Conservation (phyloP, 2,329 filamentous ascomycete species). For the Ceratocystis huliohia region DNA sequence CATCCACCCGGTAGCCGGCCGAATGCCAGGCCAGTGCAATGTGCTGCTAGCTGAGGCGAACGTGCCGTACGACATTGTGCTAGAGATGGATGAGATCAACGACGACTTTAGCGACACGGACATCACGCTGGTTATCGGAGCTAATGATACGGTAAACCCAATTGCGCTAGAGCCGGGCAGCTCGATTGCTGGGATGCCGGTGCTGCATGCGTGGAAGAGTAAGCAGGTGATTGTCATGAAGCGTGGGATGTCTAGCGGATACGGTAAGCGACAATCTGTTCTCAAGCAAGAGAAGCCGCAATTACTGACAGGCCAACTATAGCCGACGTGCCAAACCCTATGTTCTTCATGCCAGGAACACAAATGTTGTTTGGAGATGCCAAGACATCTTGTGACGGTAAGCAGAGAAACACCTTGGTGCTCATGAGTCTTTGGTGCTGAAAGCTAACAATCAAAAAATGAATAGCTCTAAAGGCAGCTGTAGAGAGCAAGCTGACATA, state of each 20-base stretch:
- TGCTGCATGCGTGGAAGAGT: slow-evolving; percentile 85
- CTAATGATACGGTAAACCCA: slow-evolving; percentile 86
- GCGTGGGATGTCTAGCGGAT: slow-evolving; percentile 75
- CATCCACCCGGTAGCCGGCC: slow-evolving; percentile 78
- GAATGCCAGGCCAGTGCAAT: slow-evolving; percentile 91
- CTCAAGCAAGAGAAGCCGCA: no score
- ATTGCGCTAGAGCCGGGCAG: slow-evolving; percentile 74
- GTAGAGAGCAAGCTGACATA: slow-evolving; percentile 27
- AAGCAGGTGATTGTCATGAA: slow-evolving; percentile 93
- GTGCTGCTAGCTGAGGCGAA: slow-evolving; percentile 77
- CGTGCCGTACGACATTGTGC: slow-evolving; percentile 81
- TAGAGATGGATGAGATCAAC: slow-evolving; percentile 95
- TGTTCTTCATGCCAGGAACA: slow-evolving; percentile 84
- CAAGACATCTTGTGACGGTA: slow-evolving; percentile 68
- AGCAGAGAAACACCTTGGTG: slow-evolving; percentile 25
- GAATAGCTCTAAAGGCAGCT: slow-evolving; percentile 32
- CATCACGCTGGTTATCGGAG: slow-evolving; percentile 76
- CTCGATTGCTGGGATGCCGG: slow-evolving; percentile 83
- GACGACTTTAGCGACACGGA: slow-evolving; percentile 81
- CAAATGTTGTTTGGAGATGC: slow-evolving; percentile 91
- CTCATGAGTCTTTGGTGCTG: not conserved
- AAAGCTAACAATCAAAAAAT: not conserved
- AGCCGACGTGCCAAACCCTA: slow-evolving; percentile 84
- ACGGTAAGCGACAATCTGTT: slow-evolving; percentile 42
- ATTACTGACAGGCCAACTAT: slow-evolving; percentile 22